These are phyloP conservation scores for Prototheca wickerhamii DNA, from an alignment of 163 green algal species.

Conservation along the genomic window DNA sequence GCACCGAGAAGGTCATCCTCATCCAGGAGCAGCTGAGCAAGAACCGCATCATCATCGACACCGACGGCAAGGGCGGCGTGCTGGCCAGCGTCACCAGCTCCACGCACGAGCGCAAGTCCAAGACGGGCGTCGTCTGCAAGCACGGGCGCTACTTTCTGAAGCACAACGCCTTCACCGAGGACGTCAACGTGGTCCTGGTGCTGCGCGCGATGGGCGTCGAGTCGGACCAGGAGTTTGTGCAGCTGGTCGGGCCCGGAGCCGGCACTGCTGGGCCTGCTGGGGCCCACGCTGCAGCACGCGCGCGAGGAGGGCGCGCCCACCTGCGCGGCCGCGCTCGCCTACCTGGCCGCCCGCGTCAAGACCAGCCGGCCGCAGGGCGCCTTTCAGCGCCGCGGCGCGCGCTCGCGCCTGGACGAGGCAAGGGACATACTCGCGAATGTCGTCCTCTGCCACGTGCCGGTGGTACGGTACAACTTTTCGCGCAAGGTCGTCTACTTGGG, in stretches of 20 bases:
- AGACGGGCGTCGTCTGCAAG: slow-evolving; percentile 83
- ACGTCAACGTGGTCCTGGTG: slow-evolving; percentile 76
- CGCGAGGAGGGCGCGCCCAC: slow-evolving; percentile 49
- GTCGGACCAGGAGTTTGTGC: slow-evolving; percentile 88
- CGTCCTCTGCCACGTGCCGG: slow-evolving; percentile 90
- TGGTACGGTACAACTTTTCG: slow-evolving; percentile 67
- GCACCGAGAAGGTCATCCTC: slow-evolving; percentile 93
- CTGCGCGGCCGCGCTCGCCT: slow-evolving; percentile 85
- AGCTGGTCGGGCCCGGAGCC: slow-evolving; percentile 65
- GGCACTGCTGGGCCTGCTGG: slow-evolving; percentile 34
- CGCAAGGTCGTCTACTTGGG: slow-evolving; percentile 72
- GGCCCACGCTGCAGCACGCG: slow-evolving; percentile 66
- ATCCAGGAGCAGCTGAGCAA: slow-evolving; percentile 99
- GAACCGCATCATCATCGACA: slow-evolving; percentile 98
- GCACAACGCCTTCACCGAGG: slow-evolving; percentile 90
- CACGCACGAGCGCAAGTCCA: slow-evolving; percentile 97
- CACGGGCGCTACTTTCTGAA: slow-evolving; percentile 54
- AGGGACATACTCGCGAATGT: slow-evolving; percentile 89
- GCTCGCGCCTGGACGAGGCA: slow-evolving; percentile 76
- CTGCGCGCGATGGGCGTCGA: slow-evolving; percentile 92
- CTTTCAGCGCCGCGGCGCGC: background rate
- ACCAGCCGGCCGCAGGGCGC: slow-evolving; percentile 9
- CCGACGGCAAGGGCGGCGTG: slow-evolving; percentile 34
- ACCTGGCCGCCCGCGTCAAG: slow-evolving; percentile 60
- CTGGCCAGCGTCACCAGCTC: slow-evolving; percentile 72